Evolutionary conservation across 75 land plant species (phyloP), one percentile per base, ranked within the genome.

Genomic region (Cryptomeria japonica): DNA sequence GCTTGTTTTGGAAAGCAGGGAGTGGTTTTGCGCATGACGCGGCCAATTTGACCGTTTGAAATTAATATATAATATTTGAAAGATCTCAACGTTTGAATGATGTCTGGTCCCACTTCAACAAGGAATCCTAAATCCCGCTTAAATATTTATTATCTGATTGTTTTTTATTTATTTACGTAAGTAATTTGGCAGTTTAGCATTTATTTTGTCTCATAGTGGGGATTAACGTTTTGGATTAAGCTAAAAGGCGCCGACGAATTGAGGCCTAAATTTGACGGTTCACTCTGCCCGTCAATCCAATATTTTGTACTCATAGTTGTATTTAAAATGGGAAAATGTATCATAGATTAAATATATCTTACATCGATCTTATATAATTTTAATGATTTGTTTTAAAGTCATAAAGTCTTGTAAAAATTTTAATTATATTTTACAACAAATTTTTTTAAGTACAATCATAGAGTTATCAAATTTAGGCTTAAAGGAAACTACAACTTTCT

Each of bases 81-180:
- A 31, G 34, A 72, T 72, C 34, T 32, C n/a, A 7, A 11, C 34
- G 32, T 72, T 32, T 32, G 34, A 72, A 72, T 72, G 36, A 72
- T 72, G 31, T n/a, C 76, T n/a, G 76, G 76, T 25, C 76, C 76
- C 76, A 72, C 76, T 36, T 3, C 0, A 11, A 72, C 34, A 72
- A 72, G 76, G 76, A 72, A 72, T 72, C 76, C 76, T 72, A 72
- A 72, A 72, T 72, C 76, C 34, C 76, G 76, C 76, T 72, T 72
- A 32, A 72, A 32, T 3, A 25, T 1, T n/a, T 11, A 2, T 72
- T 72, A 72, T n/a, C 76, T 72, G 10, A 12, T 72, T 72, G 12
- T 72, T 68, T 68, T 49, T 51, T 0, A 51, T 14, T 51, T 51
- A 51, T 51, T 51, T 13, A 51, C 7, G 0, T 68, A 0, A 68